These are phyloP conservation scores for Anisodus tanguticus DNA, from an alignment of 257 asterid genomes.

Conservation along the genomic window DNA sequence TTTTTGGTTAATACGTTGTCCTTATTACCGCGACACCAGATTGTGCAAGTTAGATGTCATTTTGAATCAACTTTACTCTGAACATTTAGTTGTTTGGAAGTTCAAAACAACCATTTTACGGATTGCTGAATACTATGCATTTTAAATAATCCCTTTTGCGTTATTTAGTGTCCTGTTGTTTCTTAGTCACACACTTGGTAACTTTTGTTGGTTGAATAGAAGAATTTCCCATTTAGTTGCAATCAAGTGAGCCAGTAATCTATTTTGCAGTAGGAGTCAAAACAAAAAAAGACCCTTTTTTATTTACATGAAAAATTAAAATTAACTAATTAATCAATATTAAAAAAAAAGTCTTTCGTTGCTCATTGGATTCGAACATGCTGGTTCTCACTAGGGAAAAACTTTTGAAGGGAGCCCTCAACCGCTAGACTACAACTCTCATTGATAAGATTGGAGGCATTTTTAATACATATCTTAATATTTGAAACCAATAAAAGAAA, in stretches of 20 bases:
- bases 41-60: background rate
- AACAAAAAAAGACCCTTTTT: no score
- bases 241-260: background rate
- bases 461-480: no score
- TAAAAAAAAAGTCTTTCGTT: no score
- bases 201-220: background rate
- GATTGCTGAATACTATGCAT: background rate
- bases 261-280: background rate
- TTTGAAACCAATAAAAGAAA: no score
- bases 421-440: no score
- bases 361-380: no score
- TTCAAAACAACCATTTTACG: background rate
- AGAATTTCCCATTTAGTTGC: background rate
- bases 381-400: no score
- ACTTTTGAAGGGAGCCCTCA: no score
- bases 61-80: background rate
- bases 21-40: background rate
- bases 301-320: no score
- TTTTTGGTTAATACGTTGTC: background rate
- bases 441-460: no score
- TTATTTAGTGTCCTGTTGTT: constrained; percentile 1
- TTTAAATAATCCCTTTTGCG: background rate
- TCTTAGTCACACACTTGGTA: background rate
- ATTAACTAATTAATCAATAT: no score
- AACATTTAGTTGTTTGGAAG: constrained; percentile 4